These are phyloP conservation scores for Alternaria sp. DNA, from an alignment of 2,329 filamentous ascomycete species.

Conservation along the genomic window DNA sequence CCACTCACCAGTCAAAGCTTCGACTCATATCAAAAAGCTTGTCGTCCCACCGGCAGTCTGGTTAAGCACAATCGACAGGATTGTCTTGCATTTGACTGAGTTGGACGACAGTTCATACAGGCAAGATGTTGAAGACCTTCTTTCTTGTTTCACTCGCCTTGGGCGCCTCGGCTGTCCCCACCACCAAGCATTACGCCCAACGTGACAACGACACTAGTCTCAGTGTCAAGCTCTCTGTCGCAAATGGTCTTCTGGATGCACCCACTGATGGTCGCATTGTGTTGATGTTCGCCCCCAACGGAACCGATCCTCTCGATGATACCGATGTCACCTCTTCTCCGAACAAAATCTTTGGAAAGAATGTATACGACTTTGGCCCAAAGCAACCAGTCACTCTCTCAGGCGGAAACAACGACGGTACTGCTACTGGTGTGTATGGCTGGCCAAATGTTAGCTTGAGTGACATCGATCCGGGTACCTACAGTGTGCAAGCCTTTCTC, in stretches of 20 bases:
- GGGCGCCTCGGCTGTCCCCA: conserved; percentile 9
- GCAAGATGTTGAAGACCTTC: conserved; percentile 11
- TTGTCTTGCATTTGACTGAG: neutral
- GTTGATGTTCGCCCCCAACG: conserved; percentile 47
- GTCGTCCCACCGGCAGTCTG: neutral
- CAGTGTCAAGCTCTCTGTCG: conserved; percentile 37
- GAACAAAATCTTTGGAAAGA: conserved; percentile 51
- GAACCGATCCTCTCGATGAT: conserved; percentile 47
- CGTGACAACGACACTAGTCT: conserved; percentile 9
- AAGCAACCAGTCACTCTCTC: conserved; percentile 32
- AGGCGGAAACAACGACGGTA: conserved; percentile 38
- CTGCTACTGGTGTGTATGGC: conserved; percentile 43
- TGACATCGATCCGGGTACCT: conserved; percentile 43
- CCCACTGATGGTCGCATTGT: conserved; percentile 44
- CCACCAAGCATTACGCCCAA: neutral
- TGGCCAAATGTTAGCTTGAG: conserved; percentile 46
- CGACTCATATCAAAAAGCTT: conserved; percentile 9
- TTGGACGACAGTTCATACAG: neutral
- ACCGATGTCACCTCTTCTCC: conserved; percentile 48
- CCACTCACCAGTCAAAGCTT: conserved; percentile 6
- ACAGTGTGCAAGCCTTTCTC: conserved; percentile 49
- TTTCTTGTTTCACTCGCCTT: conserved; percentile 8
- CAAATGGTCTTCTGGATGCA: conserved; percentile 36
- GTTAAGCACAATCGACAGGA: neutral
- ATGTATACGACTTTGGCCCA: conserved; percentile 41